Conservation (phyloP, 2,329 filamentous ascomycete genomes). For the Aaosphaeria arxii region DNA sequence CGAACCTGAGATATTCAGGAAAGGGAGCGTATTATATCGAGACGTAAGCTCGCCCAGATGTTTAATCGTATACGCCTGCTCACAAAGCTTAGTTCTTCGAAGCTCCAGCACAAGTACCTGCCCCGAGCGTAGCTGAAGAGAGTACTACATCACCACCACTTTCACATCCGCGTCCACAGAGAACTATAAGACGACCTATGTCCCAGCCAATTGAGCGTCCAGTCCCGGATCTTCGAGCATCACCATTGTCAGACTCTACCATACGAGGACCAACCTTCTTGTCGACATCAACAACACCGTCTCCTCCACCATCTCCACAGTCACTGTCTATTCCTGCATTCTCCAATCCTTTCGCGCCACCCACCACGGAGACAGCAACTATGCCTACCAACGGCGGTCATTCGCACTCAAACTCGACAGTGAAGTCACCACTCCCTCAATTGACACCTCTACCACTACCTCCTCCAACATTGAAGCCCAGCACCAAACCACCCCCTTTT, state of each 20-base stretch:
- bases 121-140: constrained; percentile 2
- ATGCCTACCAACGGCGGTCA: constrained; percentile 8
- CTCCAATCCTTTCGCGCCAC: constrained; percentile 17
- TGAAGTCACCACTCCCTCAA: constrained; percentile 18
- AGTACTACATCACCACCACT: constrained; percentile 10
- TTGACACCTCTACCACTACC: constrained; percentile 32
- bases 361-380: constrained; percentile 15
- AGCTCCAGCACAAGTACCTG: constrained; percentile 1
- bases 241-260: constrained; percentile 11
- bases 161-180: constrained; percentile 14
- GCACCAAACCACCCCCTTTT: constrained; percentile 27
- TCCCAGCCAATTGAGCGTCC: constrained; percentile 19
- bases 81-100: too few relatives aligned
- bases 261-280: constrained; percentile 30
- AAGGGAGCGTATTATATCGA: constrained; percentile 86
- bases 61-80: not conserved
- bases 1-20: constrained; percentile 86
- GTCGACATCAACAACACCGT: constrained; percentile 31
- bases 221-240: constrained; percentile 10
- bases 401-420: constrained; percentile 2
- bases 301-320: constrained; percentile 28
- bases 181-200: constrained; percentile 7
- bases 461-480: constrained; percentile 31
- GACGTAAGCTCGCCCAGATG: constrained; percentile 54
- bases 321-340: constrained; percentile 20